Evolutionary conservation across 1,284 basidiomycete genomes (phyloP).

Genomic region (Cryptococcus wingfieldii): DNA sequence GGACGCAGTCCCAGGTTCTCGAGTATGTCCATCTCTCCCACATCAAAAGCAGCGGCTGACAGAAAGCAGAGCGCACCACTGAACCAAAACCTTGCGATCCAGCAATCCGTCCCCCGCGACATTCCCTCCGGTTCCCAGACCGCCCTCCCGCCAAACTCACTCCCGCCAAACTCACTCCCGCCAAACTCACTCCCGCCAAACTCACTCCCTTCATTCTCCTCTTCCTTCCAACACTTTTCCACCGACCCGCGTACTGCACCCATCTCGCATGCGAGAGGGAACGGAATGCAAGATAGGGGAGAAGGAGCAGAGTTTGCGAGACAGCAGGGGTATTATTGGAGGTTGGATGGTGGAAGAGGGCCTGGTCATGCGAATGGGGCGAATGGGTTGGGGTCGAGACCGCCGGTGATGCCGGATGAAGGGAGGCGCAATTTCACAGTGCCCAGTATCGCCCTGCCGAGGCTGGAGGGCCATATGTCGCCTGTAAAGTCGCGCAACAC

Average conservation of each 20-base stretch:
- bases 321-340: conserved; percentile 16
- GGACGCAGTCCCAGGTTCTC: conserved; percentile 38
- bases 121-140: conserved; percentile 38
- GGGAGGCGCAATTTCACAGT: conserved; percentile 32
- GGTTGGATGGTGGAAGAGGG: background rate
- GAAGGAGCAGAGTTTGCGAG: conserved; percentile 36
- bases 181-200: conserved; percentile 34
- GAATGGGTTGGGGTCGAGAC: background rate
- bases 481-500: too few species aligned
- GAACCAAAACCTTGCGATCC: conserved; percentile 35
- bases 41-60: conserved; percentile 4
- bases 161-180: too few species aligned
- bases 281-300: background rate
- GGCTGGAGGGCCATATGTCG: background rate
- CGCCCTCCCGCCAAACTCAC: conserved; percentile 31
- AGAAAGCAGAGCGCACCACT: conserved; percentile 36
- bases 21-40: conserved; percentile 20
- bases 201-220: conserved; percentile 28
- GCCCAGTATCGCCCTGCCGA: conserved; percentile 8
- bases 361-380: background rate
- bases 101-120: conserved; percentile 40
- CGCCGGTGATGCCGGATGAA: background rate
- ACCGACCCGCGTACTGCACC: conserved; percentile 37
- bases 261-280: conserved; percentile 11
- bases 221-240: conserved; percentile 1